A percentile compares a stretch with the other conserved stretches of the same genome.
Evolutionary conservation across 1,139 yeast species (phyloP).

Genomic region (Scheffersomyces quercinus): DNA sequence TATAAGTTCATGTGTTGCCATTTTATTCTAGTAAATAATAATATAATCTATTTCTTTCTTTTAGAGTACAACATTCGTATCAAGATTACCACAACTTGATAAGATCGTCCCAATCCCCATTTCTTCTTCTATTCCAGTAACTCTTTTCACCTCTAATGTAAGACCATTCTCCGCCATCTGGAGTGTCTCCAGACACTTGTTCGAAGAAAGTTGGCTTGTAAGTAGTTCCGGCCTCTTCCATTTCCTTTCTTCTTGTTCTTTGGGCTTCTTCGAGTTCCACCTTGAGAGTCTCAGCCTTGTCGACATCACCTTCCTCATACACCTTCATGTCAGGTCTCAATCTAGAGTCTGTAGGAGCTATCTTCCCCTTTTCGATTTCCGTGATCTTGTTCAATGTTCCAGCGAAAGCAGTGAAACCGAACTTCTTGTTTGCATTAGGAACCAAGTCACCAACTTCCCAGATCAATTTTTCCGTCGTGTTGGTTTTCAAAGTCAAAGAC

Average conservation of each 20-base stretch:
- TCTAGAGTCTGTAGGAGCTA: conserved; percentile 90
- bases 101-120: conserved; percentile 59
- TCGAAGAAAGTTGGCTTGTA: conserved; percentile 69
- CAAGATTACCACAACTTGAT: conserved; percentile 49
- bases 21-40: too few species aligned
- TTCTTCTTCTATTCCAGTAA: conserved; percentile 79
- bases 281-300: conserved; percentile 70
- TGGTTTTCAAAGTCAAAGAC: conserved; percentile 45
- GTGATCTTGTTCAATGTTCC: conserved; percentile 82
- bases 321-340: conserved; percentile 79
- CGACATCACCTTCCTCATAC: conserved; percentile 70
- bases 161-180: conserved; percentile 58
- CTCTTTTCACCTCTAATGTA: conserved; percentile 60
- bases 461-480: conserved; percentile 44
- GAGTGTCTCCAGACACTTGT: conserved; percentile 37
- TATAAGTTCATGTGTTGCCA: too few species aligned
- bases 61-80: too few species aligned
- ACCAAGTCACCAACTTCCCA: conserved; percentile 73
- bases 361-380: conserved; percentile 54
- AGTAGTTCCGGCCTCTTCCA: conserved; percentile 44
- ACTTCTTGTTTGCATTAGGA: conserved; percentile 59
- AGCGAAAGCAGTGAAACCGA: conserved; percentile 84
- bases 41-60: too few species aligned
- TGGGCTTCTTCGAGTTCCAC: conserved; percentile 74
- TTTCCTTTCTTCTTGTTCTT: conserved; percentile 67